Evolutionary conservation across 2,329 filamentous ascomycete genomes (phyloP), one percentile per base, ranked within the genome.

Genomic region (Penicillium sp.): DNA sequence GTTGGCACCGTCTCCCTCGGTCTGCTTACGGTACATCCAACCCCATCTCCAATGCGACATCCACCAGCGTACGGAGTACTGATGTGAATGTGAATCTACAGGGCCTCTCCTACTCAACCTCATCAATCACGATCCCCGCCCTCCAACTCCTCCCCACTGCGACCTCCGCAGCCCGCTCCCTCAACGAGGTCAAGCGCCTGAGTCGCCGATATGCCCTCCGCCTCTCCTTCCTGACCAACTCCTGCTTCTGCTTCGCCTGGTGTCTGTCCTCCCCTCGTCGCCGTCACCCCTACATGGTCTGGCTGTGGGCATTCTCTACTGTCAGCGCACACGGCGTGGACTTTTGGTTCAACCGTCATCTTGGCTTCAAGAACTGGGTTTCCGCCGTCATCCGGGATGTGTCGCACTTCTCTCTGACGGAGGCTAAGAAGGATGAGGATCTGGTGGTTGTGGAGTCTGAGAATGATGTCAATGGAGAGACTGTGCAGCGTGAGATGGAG

Each of bases 1-100:
- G 88, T 97, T 63, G 93, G 93, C 68, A 95, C 91, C 48, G 84
- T 96, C 62, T 93, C 89, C 66, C 82, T 97, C 54, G 93, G 93
- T 59, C 82, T 97, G 53, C 77, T 96, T 73, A 96, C 92, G 55
- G 92, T 96, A 83, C 67, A 88, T 79, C 56, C 32, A 43, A 36
- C 44, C 44, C 42, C 21, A 24, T 39, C 11, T 21, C 50, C 32
- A 9, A 54, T 42, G 31, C 29, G 55, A 48, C 51, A 55, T 39
- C 61, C 44, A n/a, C 40, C 16, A 44, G 3, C 24, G 24, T 27
- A 27, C 24, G 5, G 24, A 27, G 22, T 22, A 38, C 57, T 65
- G 53, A 63, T 40, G n/a, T 53, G 38, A 18, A 18, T 38, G n/a
- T 53, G 38, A 18, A 18, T 38, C 9, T 39, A 16, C 66, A 97